Conservation (phyloP, 2,329 filamentous ascomycete species). For the Ophiostoma tasmaniense region DNA sequence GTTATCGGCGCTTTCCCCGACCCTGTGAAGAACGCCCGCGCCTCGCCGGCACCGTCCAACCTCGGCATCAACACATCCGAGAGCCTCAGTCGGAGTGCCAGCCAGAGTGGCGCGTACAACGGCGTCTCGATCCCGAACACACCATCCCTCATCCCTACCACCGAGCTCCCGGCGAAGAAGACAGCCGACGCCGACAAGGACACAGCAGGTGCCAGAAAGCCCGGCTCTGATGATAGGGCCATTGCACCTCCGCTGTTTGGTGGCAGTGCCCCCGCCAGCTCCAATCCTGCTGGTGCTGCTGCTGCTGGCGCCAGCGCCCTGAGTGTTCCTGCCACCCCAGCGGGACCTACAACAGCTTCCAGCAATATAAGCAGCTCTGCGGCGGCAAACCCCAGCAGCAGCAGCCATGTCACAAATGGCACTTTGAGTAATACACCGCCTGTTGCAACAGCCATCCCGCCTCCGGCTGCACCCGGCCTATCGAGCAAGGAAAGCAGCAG, state of each 20-base stretch:
- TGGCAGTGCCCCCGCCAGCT: background rate
- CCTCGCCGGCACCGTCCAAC: conserved; percentile 51
- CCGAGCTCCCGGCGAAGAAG: background rate
- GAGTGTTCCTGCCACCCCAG: background rate
- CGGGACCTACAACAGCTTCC: background rate
- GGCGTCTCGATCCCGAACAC: background rate
- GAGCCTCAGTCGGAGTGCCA: conserved; percentile 3
- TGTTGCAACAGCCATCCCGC: background rate
- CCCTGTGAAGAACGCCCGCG: conserved; percentile 40
- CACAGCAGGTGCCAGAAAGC: background rate
- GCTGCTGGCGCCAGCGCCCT: background rate
- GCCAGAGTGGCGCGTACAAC: conserved; percentile 3
- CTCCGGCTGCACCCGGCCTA: background rate
- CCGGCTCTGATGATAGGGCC: background rate
- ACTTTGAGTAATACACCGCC: background rate
- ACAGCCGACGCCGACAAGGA: background rate
- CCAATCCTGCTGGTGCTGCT: background rate
- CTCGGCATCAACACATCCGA: background rate
- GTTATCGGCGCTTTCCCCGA: conserved; percentile 62
- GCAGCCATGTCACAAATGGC: background rate
- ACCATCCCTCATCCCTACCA: background rate
- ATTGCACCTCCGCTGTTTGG: background rate
- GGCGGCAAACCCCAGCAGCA: background rate
- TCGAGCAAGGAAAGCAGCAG: background rate
- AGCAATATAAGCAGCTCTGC: background rate